Evolutionary conservation across 2,329 filamentous ascomycete genomes (phyloP), one percentile per base, ranked within the genome.

Genomic region (Trichoderma sp.): DNA sequence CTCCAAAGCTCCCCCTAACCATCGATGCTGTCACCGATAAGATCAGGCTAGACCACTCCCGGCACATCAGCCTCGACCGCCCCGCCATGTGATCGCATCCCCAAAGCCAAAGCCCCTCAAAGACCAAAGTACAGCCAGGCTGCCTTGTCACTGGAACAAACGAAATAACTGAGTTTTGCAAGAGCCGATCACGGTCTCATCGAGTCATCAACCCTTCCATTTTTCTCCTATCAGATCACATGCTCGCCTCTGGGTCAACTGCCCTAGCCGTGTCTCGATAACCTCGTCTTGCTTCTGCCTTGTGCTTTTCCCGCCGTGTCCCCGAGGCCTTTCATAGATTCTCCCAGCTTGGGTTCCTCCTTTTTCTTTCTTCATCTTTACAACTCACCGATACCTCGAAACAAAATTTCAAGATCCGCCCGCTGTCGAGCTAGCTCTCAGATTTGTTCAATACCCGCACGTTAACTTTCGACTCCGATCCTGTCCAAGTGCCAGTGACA

Each of bases 61-160:
- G 69, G 73, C 60, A 14, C 59, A 69, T 33, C 14, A 66, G 33
- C 53, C 59, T 75, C 76, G 77, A 76, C 77, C 76, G 65, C 75
- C 71, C 77, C 77, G 75, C 78, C 81, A 81, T 82, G 81, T 82
- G 81, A 82, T 81, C 77, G 80, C 72, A 75, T 80, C 78, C 41
- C 41, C 60, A 29, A 35, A 62, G 59, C 60, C 31, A 63, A 63
- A 63, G 78, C 71, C 79, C 33, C 65, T 56, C 67, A 71, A 24
- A 56, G 1, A 14, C 33, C 68, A 24, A n/a, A 18, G 3, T 5
- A 12, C n/a, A 24, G 18, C 38, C 38, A 41, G 38, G 38, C 33
- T 45, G 41, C 60, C 56, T 75, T 71, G 73, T 53, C 45, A 53
- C 45, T 53, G 45, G 45, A 53, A n/a, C 45, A n/a, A 18, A n/a